Evolutionary conservation across 805 yeast species (phyloP), one percentile per base, ranked within the genome.

Genomic region (Lachancea sp.): DNA sequence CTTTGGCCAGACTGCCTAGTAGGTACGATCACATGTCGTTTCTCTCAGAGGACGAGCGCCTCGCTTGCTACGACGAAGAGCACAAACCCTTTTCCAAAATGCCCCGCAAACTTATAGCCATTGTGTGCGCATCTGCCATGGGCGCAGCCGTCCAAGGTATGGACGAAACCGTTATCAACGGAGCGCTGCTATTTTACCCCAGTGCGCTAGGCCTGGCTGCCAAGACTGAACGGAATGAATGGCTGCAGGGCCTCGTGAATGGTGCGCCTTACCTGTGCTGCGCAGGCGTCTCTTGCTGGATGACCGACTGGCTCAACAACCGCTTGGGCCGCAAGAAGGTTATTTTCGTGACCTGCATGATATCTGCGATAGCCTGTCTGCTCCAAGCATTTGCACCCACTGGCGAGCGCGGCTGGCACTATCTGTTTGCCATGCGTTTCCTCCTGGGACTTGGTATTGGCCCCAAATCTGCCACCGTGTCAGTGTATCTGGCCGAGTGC

Each of bases 91-190:
- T 71, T 76, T 58, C 57, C 29, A 47, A 52, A 9, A 56, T 64
- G 44, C 65, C 65, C 17, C 47, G 52, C 8, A 75, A 70, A 43
- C 64, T 81, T 50, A 58, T 73, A 45, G 75, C 67, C 44, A 74
- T 80, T 41, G 75, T 81, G 40, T 70, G 78, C 11, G 71, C 79
- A 48, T 78, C 82, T n/a, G 80, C 87, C 1, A 71, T 80, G 75
- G 82, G 84, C 38, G 89, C 88, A 16, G 83, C 83, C 16, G 82
- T 80, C 29, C 87, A 80, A 58, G 88, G 89, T 59, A 80, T 82
- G 80, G 88, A 82, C 61, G 86, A 82, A 58, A 68, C 84, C 4
- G 86, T 82, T 17, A 75, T 81, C 45, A 80, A 80, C 51, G 89
- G 89, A 48, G 88, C 88, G 6, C 68, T 74, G 40, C 60, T 81